These are phyloP conservation scores for Leishmania arabica DNA, from an alignment of 208 protist species.

Conservation along the genomic window DNA sequence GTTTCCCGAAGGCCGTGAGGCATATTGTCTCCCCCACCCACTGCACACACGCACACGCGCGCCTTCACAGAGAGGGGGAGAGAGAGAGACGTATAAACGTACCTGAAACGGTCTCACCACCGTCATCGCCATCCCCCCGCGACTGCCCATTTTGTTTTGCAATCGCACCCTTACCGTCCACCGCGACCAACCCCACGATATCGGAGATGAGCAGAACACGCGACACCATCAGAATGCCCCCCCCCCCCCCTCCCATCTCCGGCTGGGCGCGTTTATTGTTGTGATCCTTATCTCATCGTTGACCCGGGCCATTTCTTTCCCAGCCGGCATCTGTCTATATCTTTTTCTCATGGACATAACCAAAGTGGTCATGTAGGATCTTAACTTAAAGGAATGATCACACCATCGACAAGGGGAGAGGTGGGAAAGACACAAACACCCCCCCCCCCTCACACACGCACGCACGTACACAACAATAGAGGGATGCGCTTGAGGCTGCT, in stretches of 20 bases:
- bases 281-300: not conserved
- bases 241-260: not conserved
- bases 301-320: not conserved
- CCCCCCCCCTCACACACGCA: no score
- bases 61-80: not conserved
- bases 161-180: not conserved
- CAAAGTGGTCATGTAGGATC: not conserved
- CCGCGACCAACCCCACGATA: not conserved
- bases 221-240: not conserved
- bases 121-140: not conserved
- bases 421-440: no score
- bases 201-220: not conserved
- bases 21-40: not conserved
- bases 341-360: not conserved
- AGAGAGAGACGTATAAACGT: not conserved
- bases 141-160: not conserved
- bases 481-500: not conserved
- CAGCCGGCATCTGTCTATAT: not conserved
- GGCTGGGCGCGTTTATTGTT: not conserved
- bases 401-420: not conserved
- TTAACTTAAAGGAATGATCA: not conserved
- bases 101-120: not conserved
- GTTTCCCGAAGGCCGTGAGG: not conserved
- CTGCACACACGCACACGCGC: not conserved
- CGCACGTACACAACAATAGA: not conserved